These are phyloP conservation scores for Verbascum thapsus DNA, from an alignment of 257 asterid species.

Conservation along the genomic window DNA sequence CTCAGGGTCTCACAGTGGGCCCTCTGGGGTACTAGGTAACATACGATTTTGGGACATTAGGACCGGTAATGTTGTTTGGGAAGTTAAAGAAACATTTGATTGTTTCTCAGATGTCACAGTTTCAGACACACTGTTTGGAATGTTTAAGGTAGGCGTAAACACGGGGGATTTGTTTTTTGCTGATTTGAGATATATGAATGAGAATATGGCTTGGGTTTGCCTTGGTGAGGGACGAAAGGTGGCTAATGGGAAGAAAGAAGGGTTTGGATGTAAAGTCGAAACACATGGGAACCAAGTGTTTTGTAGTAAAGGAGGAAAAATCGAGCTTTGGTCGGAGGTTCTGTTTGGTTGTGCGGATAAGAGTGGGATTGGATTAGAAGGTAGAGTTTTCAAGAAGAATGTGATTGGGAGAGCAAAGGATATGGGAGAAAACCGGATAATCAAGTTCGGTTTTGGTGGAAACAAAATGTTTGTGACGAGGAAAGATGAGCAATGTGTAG, in stretches of 20 bases:
- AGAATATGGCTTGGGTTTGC: constrained; percentile 61
- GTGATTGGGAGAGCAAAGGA: constrained; percentile 74
- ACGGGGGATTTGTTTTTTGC: constrained; percentile 74
- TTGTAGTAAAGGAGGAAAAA: constrained; percentile 69
- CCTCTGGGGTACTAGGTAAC: constrained; percentile 77
- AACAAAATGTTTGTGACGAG: constrained; percentile 78
- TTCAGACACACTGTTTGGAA: constrained; percentile 44
- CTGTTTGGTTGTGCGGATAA: constrained; percentile 41
- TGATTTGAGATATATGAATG: constrained; percentile 68
- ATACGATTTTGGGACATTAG: constrained; percentile 87
- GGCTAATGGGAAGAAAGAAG: constrained; percentile 78
- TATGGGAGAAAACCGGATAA: constrained; percentile 59
- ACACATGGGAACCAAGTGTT: constrained; percentile 88
- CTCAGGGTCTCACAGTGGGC: constrained; percentile 91
- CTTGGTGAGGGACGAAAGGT: constrained; percentile 67
- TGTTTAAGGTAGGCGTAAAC: constrained; percentile 84
- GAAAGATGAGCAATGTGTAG: constrained; percentile 70
- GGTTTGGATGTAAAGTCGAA: constrained; percentile 64
- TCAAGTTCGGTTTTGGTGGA: constrained; percentile 72
- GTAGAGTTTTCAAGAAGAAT: constrained; percentile 73
- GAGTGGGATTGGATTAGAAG: constrained; percentile 20
- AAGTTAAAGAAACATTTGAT: constrained; percentile 71
- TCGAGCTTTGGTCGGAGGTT: constrained; percentile 88
- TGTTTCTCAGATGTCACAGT: constrained; percentile 83
- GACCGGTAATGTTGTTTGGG: constrained; percentile 69